Percentiles rank a stretch among this genome's conserved stretches.
Conservation (phyloP, 768 basidiomycete species). For the Pseudohyphozyma bogoriensis region DNA sequence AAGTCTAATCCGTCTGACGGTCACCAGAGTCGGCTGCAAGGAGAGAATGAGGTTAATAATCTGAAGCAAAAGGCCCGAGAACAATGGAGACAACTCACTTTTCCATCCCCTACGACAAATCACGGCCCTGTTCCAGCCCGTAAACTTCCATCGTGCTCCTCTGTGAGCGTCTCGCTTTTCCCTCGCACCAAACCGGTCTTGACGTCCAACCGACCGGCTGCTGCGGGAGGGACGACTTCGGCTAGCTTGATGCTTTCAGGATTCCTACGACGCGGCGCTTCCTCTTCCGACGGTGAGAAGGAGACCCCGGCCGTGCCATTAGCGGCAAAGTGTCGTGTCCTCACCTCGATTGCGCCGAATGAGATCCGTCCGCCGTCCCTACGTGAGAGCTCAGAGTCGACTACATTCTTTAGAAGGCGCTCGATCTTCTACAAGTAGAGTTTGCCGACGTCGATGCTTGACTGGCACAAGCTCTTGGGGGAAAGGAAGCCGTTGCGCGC, state of each 20-base stretch:
- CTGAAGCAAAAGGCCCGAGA: too few relatives aligned
- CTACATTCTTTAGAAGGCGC: conserved; percentile 14
- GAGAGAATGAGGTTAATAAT: too few relatives aligned
- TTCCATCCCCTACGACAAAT: too few relatives aligned
- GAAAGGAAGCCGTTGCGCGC: too few relatives aligned
- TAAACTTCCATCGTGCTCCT: background rate
- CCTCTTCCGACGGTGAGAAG: background rate
- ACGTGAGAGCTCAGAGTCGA: conserved; percentile 9
- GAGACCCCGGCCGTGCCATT: background rate
- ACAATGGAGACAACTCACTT: too few relatives aligned
- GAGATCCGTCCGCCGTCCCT: background rate
- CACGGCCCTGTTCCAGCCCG: background rate
- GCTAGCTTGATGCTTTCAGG: background rate
- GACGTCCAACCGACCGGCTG: background rate
- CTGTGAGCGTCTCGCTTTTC: background rate
- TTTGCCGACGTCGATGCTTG: conserved; percentile 37
- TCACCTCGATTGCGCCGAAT: conserved; percentile 3
- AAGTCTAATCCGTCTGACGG: too few relatives aligned
- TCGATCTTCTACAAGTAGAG: conserved; percentile 2
- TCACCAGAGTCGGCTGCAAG: too few relatives aligned
- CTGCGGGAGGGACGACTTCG: background rate
- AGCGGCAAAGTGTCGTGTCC: background rate
- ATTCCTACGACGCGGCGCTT: background rate
- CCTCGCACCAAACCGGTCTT: background rate
- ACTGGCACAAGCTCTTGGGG: too few relatives aligned